phyloP scores from a whole-genome alignment of 2,329 filamentous ascomycete genomes.

The Lithohypha guttulata region DNA sequence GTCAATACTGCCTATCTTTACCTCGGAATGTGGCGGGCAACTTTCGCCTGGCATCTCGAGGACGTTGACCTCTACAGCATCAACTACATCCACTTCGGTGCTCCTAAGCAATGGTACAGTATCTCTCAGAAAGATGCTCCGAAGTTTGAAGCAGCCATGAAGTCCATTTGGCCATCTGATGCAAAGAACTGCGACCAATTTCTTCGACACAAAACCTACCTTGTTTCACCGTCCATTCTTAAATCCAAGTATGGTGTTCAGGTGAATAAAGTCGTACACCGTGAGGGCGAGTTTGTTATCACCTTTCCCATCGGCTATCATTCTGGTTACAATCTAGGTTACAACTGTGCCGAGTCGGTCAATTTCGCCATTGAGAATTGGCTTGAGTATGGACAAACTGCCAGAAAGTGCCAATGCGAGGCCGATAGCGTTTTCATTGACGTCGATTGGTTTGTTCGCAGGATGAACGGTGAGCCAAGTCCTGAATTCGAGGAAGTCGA shows the following conservation, averaged over 20 bases:
- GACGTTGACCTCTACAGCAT: slow-evolving; percentile 99
- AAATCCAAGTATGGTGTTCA: slow-evolving; percentile 85
- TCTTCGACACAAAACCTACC: slow-evolving; percentile 90
- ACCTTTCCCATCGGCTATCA: slow-evolving; percentile 98
- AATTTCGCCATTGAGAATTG: slow-evolving; percentile 95
- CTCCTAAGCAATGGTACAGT: slow-evolving; percentile 98
- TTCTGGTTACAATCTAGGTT: slow-evolving; percentile 93
- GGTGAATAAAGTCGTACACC: slow-evolving; percentile 90
- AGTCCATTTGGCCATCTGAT: slow-evolving; percentile 68
- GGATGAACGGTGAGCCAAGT: slow-evolving; percentile 70
- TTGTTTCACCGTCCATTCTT: slow-evolving; percentile 83
- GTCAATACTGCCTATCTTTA: slow-evolving; percentile 98
- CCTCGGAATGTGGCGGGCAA: slow-evolving; percentile 98
- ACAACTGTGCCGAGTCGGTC: slow-evolving; percentile 97
- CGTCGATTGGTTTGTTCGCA: slow-evolving; percentile 89
- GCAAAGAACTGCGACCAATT: slow-evolving; percentile 95
- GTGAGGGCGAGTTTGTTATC: slow-evolving; percentile 95
- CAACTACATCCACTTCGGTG: slow-evolving; percentile 98
- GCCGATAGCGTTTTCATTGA: slow-evolving; percentile 98
- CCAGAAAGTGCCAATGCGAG: slow-evolving; percentile 94
- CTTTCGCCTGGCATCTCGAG: slow-evolving; percentile 97
- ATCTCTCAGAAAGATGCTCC: slow-evolving; percentile 92
- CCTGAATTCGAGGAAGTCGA: slow-evolving; percentile 37
- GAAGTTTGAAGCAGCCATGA: slow-evolving; percentile 90
- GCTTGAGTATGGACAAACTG: slow-evolving; percentile 88